Percentiles rank a stretch among this genome's conserved stretches.
phyloP scores from a whole-genome alignment of 164 flowering plant species.

The Akebia trifoliata region DNA sequence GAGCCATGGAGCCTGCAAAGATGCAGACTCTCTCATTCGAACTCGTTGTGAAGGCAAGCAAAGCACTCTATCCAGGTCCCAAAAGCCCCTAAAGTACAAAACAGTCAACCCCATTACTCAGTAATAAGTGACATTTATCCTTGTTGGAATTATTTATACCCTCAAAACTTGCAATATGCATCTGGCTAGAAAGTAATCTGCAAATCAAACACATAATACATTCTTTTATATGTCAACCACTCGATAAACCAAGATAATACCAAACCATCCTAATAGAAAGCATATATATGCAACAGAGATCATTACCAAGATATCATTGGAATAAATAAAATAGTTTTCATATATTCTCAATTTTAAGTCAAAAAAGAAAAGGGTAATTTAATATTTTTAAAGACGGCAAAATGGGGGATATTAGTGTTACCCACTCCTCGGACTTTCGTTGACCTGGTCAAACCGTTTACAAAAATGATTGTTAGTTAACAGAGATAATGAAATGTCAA shows the following conservation, averaged over 20 bases:
- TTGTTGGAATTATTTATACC: background rate
- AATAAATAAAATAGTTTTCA: background rate
- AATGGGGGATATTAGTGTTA: too few species aligned
- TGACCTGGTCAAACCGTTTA: too few species aligned
- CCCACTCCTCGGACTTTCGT: too few species aligned
- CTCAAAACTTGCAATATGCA: slow-evolving; percentile 2
- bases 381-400: too few species aligned
- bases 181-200: background rate
- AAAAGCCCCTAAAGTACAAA: background rate
- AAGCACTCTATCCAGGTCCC: background rate
- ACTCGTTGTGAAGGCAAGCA: slow-evolving; percentile 9
- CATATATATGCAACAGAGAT: too few species aligned
- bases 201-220: background rate
- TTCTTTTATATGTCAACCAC: background rate
- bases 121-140: background rate
- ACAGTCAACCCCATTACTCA: background rate
- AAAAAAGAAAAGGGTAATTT: too few species aligned
- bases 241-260: background rate
- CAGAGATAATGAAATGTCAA: too few species aligned
- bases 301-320: background rate
- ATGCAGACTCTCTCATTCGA: slow-evolving; percentile 24
- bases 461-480: too few species aligned
- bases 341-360: background rate
- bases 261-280: background rate
- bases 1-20: slow-evolving; percentile 51